These are phyloP conservation scores for Aspergillus incahuasiensis DNA, from an alignment of 495 filamentous ascomycete genomes.

Conservation along the genomic window DNA sequence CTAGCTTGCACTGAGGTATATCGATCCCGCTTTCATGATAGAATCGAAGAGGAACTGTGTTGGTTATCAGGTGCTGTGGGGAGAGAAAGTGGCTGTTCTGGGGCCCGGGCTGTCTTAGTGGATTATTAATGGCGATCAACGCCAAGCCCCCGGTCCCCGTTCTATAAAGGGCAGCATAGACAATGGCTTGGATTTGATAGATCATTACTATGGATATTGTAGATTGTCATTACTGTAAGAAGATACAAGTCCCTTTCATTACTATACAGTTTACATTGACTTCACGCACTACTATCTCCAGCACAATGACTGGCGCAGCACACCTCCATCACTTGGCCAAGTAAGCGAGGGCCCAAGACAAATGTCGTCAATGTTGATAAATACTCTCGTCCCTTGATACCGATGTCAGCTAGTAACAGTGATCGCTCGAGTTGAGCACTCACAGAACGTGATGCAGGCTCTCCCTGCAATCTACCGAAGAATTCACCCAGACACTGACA, in stretches of 20 bases:
- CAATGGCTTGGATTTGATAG: no score
- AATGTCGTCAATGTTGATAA: not conserved
- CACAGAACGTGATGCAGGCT: constrained; percentile 34
- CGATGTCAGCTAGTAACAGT: not conserved
- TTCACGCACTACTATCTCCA: not conserved
- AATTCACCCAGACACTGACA: constrained; percentile 59
- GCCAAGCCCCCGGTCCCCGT: not conserved
- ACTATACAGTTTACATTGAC: not conserved
- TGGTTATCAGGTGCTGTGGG: not conserved
- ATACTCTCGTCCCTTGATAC: not conserved
- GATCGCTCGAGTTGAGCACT: not conserved
- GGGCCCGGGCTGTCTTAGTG: constrained; percentile 1
- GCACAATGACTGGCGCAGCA: not conserved
- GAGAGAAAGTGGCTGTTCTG: not conserved
- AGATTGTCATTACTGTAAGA: not conserved
- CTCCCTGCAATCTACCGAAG: constrained; percentile 48
- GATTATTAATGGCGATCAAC: not conserved
- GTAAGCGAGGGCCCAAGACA: not conserved
- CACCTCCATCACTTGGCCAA: not conserved
- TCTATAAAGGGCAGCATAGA: not conserved
- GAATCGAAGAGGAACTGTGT: not conserved
- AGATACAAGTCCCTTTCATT: not conserved
- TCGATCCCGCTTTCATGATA: not conserved
- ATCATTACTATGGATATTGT: not conserved
- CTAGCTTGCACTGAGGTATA: not conserved